Evolutionary conservation across 129 eudicot genomes (phyloP), one percentile per base, ranked within the genome.

Genomic region (Silybum marianum): DNA sequence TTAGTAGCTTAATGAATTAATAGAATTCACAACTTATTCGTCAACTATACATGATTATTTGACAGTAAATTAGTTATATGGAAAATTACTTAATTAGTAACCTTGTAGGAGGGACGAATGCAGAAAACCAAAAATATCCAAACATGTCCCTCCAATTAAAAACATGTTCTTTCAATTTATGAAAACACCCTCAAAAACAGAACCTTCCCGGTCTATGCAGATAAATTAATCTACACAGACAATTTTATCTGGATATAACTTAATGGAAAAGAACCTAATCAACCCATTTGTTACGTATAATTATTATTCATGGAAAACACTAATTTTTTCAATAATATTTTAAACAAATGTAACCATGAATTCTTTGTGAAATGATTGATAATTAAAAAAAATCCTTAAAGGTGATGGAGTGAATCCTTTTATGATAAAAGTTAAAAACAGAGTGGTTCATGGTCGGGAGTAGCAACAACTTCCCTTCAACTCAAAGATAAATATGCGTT

Each of bases 401-500:
- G 44, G 21, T 1, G 26, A 19, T 12, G 11, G 48, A 76, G 13
- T 58, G 71, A 76, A 60, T 2, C 38, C 22, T 60, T 76, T 60
- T 76, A 76, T 76, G 71, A 76, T 76, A 62, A 76, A 76, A 58
- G 80, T 60, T 58, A 58, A 60, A 76, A 76, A 5, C 1, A 4
- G 32, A 9, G 39, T 76, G 54, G 71, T 60, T 58, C 9, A n/a
- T 58, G 66, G 66, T 58, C 66, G 66, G 66, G 66, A 58, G 23
- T 58, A 58, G 65, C 65, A 58, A 54, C 65, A 58, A 58, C 71
- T 76, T 76, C 46, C 46, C 80, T 76, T 76, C 39, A 32, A 76
- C 80, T 76, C 80, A 60, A 76, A 76, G 80, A 76, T 63, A 58
- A 18, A 48, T 54, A 18, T 32, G 36, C 6, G 36, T 32, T 32